Evolutionary conservation across 768 basidiomycete species (phyloP).

Genomic region (Kwoniella shandongensis): DNA sequence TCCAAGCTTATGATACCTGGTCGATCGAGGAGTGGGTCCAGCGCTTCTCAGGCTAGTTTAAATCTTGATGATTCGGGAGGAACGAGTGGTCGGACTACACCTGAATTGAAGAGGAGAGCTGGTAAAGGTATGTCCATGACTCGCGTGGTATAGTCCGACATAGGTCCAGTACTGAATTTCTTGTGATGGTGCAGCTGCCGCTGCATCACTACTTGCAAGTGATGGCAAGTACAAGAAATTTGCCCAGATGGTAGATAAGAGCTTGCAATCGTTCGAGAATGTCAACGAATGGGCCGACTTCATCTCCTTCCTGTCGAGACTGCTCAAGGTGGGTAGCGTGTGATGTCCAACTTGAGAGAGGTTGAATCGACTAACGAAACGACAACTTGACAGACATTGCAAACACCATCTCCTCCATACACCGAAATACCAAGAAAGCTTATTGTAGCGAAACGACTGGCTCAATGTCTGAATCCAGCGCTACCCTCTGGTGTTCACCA

Average conservation of each 20-base stretch:
- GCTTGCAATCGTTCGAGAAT: slow-evolving; percentile 86
- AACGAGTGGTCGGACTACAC: slow-evolving; percentile 38
- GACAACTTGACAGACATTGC: slow-evolving; percentile 84
- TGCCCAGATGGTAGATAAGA: slow-evolving; percentile 85
- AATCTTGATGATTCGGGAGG: slow-evolving; percentile 22
- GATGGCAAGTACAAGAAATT: slow-evolving; percentile 97
- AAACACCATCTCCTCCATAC: slow-evolving; percentile 81
- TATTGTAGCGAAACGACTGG: slow-evolving; percentile 86
- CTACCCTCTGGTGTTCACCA: slow-evolving; percentile 96
- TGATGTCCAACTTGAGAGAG: background rate
- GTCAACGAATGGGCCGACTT: slow-evolving; percentile 99
- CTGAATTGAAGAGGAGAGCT: slow-evolving; percentile 37
- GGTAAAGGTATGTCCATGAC: slow-evolving; percentile 32
- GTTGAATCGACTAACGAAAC: slow-evolving; percentile 19
- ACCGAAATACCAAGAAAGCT: slow-evolving; percentile 94
- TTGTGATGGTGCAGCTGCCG: slow-evolving; percentile 23
- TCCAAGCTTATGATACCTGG: slow-evolving; percentile 33
- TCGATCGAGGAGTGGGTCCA: slow-evolving; percentile 37
- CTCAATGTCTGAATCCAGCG: slow-evolving; percentile 97
- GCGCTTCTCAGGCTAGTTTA: slow-evolving; percentile 31
- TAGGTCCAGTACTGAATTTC: background rate
- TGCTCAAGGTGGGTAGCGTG: slow-evolving; percentile 73
- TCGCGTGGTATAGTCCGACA: background rate
- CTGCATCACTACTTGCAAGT: slow-evolving; percentile 37
- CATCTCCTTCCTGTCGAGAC: slow-evolving; percentile 90